These are phyloP conservation scores for Aspergillus piperis DNA, from an alignment of 2,329 filamentous ascomycete genomes.

Conservation along the genomic window DNA sequence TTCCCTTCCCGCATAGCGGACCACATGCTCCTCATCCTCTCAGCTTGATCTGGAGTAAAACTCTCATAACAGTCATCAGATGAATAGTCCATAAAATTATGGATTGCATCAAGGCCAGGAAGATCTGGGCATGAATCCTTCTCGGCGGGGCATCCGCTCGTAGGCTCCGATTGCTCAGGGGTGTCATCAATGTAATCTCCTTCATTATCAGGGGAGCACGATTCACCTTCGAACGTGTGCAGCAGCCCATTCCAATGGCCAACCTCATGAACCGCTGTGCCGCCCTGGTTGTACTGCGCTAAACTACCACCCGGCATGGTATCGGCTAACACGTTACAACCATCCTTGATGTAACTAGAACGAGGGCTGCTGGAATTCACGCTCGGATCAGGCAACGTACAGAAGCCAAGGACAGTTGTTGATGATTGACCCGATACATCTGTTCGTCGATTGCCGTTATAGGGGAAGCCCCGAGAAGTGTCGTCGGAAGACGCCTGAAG, in stretches of 20 bases:
- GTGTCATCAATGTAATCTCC: conserved; percentile 50
- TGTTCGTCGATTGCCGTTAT: conserved; percentile 29
- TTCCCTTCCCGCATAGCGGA: conserved; percentile 42
- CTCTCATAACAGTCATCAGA: conserved; percentile 57
- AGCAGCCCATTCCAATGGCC: conserved; percentile 51
- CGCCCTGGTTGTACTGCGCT: conserved; percentile 51
- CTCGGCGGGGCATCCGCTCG: conserved; percentile 55
- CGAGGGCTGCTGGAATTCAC: conserved; percentile 40
- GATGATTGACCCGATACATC: conserved; percentile 19
- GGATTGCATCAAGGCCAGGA: conserved; percentile 53
- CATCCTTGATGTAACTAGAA: conserved; percentile 52
- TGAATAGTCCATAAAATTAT: conserved; percentile 64
- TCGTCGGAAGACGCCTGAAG: conserved; percentile 38
- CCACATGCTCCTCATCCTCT: conserved; percentile 57
- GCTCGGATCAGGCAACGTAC: conserved; percentile 51
- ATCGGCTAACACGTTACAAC: conserved; percentile 59
- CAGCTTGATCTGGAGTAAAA: conserved; percentile 54
- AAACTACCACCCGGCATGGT: conserved; percentile 57
- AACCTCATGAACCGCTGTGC: conserved; percentile 50
- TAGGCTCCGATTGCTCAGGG: conserved; percentile 55
- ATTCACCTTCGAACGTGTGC: conserved; percentile 47
- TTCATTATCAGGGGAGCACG: conserved; percentile 34
- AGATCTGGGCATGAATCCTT: conserved; percentile 55
- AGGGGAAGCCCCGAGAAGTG: conserved; percentile 22
- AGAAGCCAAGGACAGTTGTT: conserved; percentile 54